Evolutionary conservation across 2,329 filamentous ascomycete genomes (phyloP).

Genomic region (Beauveria australis): DNA sequence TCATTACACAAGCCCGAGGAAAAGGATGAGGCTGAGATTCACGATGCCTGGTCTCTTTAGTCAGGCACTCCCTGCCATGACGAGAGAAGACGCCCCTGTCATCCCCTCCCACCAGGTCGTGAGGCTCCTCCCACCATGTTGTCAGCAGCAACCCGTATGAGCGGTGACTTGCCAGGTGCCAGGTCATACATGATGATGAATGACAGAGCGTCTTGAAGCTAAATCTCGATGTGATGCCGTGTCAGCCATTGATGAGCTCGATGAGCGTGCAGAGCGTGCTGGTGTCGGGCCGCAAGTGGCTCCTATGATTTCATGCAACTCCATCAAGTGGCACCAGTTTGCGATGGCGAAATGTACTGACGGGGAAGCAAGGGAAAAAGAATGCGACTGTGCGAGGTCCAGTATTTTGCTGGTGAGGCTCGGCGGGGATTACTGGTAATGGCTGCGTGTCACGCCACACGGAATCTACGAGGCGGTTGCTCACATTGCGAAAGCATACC

Average conservation of each 20-base stretch:
- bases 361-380: background rate
- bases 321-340: slow-evolving; percentile 6
- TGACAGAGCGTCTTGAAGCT: too few relatives aligned
- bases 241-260: background rate
- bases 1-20: background rate
- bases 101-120: background rate
- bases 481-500: background rate
- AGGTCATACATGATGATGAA: too few relatives aligned
- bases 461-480: background rate
- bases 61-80: slow-evolving; percentile 3
- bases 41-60: slow-evolving; percentile 7
- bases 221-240: background rate
- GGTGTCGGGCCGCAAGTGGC: slow-evolving; percentile 5
- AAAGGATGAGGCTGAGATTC: slow-evolving; percentile 10
- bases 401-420: slow-evolving; percentile 4
- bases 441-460: background rate
- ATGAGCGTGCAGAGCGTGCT: background rate
- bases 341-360: background rate
- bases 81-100: background rate
- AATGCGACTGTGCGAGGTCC: slow-evolving; percentile 4
- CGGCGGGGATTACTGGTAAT: background rate
- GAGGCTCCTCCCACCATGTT: slow-evolving; percentile 5
- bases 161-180: too few relatives aligned
- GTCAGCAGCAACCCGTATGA: background rate
- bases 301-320: slow-evolving; percentile 5